Evolutionary conservation across 164 flowering plant species (phyloP).

Genomic region (Cinnamomum chago): DNA sequence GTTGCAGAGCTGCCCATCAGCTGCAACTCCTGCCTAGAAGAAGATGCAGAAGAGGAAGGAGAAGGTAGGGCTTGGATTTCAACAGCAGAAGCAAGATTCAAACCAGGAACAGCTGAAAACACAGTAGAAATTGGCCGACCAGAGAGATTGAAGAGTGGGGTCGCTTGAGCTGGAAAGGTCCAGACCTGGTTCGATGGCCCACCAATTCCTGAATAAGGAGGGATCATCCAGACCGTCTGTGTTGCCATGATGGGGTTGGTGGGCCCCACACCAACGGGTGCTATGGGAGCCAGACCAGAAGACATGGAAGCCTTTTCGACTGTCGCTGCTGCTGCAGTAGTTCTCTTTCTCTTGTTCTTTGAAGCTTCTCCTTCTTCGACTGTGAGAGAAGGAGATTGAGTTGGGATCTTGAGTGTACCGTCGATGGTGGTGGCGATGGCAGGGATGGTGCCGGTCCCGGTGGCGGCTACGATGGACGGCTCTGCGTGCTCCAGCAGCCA

Average conservation of each 20-base stretch:
- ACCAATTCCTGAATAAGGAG: constrained; percentile 27
- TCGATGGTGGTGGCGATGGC: constrained; percentile 59
- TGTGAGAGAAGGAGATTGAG: constrained; percentile 18
- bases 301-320: constrained; percentile 14
- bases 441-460: constrained; percentile 79
- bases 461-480: constrained; percentile 70
- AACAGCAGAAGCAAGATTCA: constrained; percentile 6
- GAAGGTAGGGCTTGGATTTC: constrained; percentile 17
- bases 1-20: constrained; percentile 29
- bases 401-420: constrained; percentile 47
- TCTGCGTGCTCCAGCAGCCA: constrained; percentile 80
- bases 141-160: constrained; percentile 26
- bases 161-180: constrained; percentile 33
- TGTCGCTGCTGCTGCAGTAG: neutral
- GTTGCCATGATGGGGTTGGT: constrained; percentile 27
- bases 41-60: neutral
- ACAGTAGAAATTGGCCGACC: constrained; percentile 27
- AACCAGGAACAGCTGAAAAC: constrained; percentile 21
- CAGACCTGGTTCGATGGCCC: constrained; percentile 41
- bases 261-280: constrained; percentile 14
- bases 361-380: neutral
- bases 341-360: constrained; percentile 30
- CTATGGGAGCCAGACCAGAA: constrained; percentile 32
- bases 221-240: constrained; percentile 39
- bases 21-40: constrained; percentile 35